These are phyloP conservation scores for Gynochthodes officinalis DNA, from an alignment of 257 asterid species.

Conservation along the genomic window DNA sequence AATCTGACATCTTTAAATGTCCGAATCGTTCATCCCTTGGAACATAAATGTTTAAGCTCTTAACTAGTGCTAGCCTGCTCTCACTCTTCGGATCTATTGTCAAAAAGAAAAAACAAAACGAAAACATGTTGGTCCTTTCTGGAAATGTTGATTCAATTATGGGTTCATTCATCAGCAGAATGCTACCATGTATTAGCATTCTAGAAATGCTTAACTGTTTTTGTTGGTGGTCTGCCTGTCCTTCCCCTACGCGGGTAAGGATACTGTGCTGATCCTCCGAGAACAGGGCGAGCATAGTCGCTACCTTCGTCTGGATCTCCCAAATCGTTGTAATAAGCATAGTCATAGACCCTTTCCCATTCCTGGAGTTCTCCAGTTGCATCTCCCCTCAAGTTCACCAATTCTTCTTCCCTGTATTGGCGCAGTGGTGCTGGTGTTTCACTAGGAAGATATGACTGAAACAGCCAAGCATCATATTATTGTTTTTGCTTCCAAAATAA, in stretches of 20 bases:
- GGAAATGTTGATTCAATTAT: neutral
- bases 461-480: neutral
- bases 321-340: too few species aligned
- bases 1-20: too few species aligned
- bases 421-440: constrained; percentile 31
- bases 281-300: constrained; percentile 25
- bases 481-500: too few species aligned
- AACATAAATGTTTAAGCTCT: too few species aligned
- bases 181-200: too few species aligned
- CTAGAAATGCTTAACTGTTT: constrained; percentile 21
- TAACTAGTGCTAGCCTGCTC: too few species aligned
- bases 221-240: constrained; percentile 56
- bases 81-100: too few species aligned
- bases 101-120: neutral
- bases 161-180: too few species aligned
- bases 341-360: too few species aligned
- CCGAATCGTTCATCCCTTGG: too few species aligned
- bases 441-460: constrained; percentile 32
- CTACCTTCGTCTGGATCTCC: too few species aligned
- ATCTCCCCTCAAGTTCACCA: constrained; percentile 18
- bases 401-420: constrained; percentile 29
- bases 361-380: too few species aligned
- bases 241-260: constrained; percentile 60
- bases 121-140: neutral
- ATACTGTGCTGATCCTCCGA: constrained; percentile 29